These are phyloP conservation scores for Aureobasidium leucospermi DNA, from an alignment of 2,329 filamentous ascomycete species.

Conservation along the genomic window DNA sequence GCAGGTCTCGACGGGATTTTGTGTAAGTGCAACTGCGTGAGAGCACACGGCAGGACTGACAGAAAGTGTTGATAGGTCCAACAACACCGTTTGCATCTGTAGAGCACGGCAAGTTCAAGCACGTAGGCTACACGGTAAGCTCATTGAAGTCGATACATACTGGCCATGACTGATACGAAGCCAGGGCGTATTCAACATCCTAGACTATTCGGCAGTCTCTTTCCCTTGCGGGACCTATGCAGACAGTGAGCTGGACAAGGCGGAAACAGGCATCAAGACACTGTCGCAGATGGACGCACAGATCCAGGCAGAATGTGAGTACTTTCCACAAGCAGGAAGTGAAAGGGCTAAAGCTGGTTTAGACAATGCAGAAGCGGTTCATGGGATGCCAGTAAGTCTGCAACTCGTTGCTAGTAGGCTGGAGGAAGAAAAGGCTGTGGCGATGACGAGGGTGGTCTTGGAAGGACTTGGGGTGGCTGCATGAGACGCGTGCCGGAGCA, in stretches of 20 bases:
- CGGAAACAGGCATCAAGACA: constrained; percentile 21
- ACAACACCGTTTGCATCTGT: constrained; percentile 39
- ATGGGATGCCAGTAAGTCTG: constrained; percentile 38
- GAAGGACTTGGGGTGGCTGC: not conserved
- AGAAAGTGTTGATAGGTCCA: constrained; percentile 26
- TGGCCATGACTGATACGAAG: not conserved
- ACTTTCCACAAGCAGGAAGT: not conserved
- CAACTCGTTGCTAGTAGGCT: constrained; percentile 35
- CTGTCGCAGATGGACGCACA: constrained; percentile 15
- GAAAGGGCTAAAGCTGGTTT: not conserved
- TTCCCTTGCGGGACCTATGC: constrained; percentile 37
- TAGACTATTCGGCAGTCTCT: constrained; percentile 40
- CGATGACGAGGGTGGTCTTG: constrained; percentile 30
- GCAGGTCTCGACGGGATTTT: constrained; percentile 39
- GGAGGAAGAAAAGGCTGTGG: constrained; percentile 37
- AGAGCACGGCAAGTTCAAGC: constrained; percentile 36
- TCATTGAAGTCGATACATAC: constrained; percentile 7
- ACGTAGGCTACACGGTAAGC: constrained; percentile 36
- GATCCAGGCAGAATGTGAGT: constrained; percentile 17
- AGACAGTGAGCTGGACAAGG: constrained; percentile 32
- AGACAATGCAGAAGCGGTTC: constrained; percentile 29
- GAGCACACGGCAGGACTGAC: constrained; percentile 18
- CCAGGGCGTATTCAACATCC: constrained; percentile 38
- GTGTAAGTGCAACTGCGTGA: constrained; percentile 15
- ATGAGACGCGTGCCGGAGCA: not conserved